phyloP scores from a whole-genome alignment of 768 basidiomycete species.

The Lentinula aciculospora region DNA sequence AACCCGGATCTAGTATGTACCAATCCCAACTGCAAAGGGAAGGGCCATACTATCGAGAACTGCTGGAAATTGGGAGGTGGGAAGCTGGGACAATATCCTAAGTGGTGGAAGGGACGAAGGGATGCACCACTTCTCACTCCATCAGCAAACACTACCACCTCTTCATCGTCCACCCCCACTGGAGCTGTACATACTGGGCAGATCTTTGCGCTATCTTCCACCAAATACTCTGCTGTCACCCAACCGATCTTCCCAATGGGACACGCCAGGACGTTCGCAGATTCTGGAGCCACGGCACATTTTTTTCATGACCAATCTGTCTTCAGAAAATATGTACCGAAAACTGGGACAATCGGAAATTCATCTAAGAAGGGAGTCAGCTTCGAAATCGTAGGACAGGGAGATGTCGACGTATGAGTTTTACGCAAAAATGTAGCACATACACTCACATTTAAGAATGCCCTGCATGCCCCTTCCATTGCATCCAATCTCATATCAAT shows the following conservation, averaged over 20 bases:
- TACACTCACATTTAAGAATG: constrained; percentile 8
- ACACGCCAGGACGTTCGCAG: not conserved
- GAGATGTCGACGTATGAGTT: constrained; percentile 3
- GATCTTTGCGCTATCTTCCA: not conserved
- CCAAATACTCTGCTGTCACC: not conserved
- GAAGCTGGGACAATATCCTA: constrained; percentile 18
- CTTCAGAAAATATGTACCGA: constrained; percentile 4
- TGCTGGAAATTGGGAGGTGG: constrained; percentile 22
- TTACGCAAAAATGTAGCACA: not conserved
- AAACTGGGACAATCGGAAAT: not conserved
- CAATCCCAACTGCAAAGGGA: constrained; percentile 15
- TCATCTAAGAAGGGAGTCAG: not conserved
- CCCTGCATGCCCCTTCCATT: constrained; percentile 11
- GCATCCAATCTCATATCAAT: constrained; percentile 11
- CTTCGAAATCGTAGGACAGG: constrained; percentile 6
- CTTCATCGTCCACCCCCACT: not conserved
- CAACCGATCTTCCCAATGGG: not conserved
- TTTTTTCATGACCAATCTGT: not conserved
- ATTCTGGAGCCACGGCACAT: constrained; percentile 9
- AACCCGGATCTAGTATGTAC: not conserved
- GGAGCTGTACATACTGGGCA: not conserved
- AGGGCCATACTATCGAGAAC: constrained; percentile 13
- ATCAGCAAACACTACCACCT: not conserved
- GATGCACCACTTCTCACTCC: not conserved
- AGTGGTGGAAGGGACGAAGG: constrained; percentile 10